Conservation (phyloP, 257 asterid genomes). For the Leptodermis oblonga region DNA sequence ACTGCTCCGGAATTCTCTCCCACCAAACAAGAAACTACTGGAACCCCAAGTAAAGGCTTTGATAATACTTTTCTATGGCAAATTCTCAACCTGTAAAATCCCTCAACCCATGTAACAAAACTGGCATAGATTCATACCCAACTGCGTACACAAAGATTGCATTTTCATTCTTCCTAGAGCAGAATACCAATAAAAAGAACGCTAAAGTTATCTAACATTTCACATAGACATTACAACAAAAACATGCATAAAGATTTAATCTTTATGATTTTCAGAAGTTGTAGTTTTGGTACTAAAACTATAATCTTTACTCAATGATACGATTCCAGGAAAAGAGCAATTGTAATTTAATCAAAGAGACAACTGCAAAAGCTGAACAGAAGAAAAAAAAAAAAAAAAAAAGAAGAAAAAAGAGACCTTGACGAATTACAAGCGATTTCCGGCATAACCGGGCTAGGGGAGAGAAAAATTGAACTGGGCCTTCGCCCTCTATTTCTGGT, state of each 20-base stretch:
- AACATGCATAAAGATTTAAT: background rate
- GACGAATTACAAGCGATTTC: constrained; percentile 21
- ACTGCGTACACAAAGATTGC: background rate
- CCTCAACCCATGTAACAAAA: background rate
- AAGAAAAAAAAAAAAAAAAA: background rate
- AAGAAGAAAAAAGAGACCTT: constrained; percentile 34
- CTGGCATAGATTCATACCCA: background rate
- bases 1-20: constrained; percentile 36
- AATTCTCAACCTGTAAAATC: constrained; percentile 41
- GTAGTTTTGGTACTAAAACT: background rate
- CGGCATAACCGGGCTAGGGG: constrained; percentile 19
- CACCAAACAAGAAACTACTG: constrained; percentile 42
- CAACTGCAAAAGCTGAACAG: background rate
- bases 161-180: background rate
- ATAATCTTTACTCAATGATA: background rate
- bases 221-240: background rate
- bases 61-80: constrained; percentile 25
- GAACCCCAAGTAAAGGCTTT: constrained; percentile 25
- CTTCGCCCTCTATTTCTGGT: constrained; percentile 17
- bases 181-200: background rate
- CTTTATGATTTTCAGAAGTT: background rate
- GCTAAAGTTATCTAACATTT: background rate
- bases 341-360: background rate
- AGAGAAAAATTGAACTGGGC: constrained; percentile 23
- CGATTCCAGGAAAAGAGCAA: background rate